These are phyloP conservation scores for Thielaviopsis cerberus DNA, from an alignment of 2,329 filamentous ascomycete genomes.

Conservation along the genomic window DNA sequence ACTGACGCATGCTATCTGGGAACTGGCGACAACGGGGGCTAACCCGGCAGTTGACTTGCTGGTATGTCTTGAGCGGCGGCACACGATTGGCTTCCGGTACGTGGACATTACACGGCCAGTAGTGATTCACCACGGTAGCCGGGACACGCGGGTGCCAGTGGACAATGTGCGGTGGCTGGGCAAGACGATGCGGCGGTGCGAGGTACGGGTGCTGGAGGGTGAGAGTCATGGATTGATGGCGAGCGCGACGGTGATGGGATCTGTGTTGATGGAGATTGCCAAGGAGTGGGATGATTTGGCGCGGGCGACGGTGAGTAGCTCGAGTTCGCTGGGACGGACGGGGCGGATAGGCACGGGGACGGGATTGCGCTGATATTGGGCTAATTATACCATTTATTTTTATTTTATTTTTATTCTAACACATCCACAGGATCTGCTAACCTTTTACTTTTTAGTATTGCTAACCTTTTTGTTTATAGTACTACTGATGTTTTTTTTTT, in stretches of 20 bases:
- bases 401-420: no score
- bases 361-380: no score
- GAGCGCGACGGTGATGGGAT: conserved; percentile 78
- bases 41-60: conserved; percentile 89
- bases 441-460: no score
- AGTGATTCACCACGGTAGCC: conserved; percentile 82
- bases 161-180: conserved; percentile 93
- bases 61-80: conserved; percentile 76
- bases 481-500: no score
- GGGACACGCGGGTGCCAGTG: conserved; percentile 78
- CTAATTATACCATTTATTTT: no score
- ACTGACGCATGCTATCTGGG: conserved; percentile 87
- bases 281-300: conserved; percentile 87
- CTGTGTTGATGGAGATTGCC: conserved; percentile 84
- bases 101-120: conserved; percentile 85
- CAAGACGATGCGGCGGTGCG: conserved; percentile 81
- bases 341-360: not conserved
- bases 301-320: conserved; percentile 30
- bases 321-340: not conserved
- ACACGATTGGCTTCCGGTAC: conserved; percentile 88
- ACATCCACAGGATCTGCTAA: no score
- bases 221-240: conserved; percentile 96
- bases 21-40: conserved; percentile 70
- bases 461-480: no score
- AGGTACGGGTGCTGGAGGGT: conserved; percentile 74